Evolutionary conservation across 1,139 yeast species (phyloP).

Genomic region (Yamadazyma spencermartinsiae): DNA sequence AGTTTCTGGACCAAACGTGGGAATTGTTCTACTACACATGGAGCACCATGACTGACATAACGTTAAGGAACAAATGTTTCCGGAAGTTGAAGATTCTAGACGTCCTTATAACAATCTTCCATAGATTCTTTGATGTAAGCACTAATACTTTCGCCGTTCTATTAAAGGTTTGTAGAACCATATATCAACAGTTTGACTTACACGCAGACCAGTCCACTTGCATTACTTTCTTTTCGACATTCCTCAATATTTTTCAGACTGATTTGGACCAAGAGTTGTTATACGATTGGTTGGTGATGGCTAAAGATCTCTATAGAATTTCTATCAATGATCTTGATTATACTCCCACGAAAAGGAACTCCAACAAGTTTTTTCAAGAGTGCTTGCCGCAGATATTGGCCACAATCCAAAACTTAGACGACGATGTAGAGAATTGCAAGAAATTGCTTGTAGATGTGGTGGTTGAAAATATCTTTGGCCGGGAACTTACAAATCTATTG

Average conservation of each 20-base stretch:
- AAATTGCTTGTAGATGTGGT: conserved; percentile 13
- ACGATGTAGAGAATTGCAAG: conserved; percentile 3
- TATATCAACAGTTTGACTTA: conserved; percentile 26
- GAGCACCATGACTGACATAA: conserved; percentile 20
- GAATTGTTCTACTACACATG: conserved; percentile 42
- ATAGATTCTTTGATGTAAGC: conserved; percentile 13
- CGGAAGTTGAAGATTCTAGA: conserved; percentile 32
- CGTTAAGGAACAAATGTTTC: conserved; percentile 31
- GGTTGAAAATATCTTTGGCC: conserved; percentile 19
- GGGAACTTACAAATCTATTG: conserved; percentile 16
- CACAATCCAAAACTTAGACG: conserved; percentile 14
- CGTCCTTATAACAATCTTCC: conserved; percentile 16
- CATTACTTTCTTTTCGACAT: conserved; percentile 13
- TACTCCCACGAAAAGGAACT: conserved; percentile 32
- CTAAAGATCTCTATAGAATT: conserved; percentile 26
- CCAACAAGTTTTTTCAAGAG: conserved; percentile 26
- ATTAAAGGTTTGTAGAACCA: conserved; percentile 19
- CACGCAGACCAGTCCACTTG: conserved; percentile 34
- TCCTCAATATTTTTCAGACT: conserved; percentile 11
- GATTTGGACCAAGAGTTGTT: conserved; percentile 9
- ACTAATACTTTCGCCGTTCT: conserved; percentile 11
- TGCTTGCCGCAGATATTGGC: conserved; percentile 12
- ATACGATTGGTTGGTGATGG: conserved; percentile 22
- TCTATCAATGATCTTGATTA: conserved; percentile 27
- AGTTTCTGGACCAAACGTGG: conserved; percentile 47